Conservation (phyloP, 208 protist species). For the Crithidia mellificae region DNA sequence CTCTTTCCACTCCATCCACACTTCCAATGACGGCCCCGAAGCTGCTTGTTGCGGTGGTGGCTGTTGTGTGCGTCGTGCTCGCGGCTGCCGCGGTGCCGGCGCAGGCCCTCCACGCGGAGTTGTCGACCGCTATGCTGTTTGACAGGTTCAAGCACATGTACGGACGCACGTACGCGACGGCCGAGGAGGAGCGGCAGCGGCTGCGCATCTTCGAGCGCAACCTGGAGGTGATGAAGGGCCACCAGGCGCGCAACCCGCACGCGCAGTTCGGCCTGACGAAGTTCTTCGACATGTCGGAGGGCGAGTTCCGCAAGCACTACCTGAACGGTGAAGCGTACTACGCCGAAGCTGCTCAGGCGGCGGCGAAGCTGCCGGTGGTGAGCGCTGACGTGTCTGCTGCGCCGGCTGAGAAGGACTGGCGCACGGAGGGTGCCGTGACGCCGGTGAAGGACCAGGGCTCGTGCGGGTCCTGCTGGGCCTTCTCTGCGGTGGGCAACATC, state of each 20-base stretch:
- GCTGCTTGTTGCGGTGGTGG: too few relatives aligned
- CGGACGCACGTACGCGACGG: slow-evolving; percentile 53
- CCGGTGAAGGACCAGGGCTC: slow-evolving; percentile 94
- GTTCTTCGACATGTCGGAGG: slow-evolving; percentile 56
- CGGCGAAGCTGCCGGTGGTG: slow-evolving; percentile 7
- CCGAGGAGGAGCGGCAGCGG: slow-evolving; percentile 54
- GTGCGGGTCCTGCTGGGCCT: slow-evolving; percentile 97
- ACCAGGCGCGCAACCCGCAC: slow-evolving; percentile 57
- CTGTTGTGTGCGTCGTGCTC: too few relatives aligned
- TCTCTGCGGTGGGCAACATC: slow-evolving; percentile 93
- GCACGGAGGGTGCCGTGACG: slow-evolving; percentile 83
- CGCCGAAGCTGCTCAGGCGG: slow-evolving; percentile 11
- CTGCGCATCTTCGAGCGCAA: too few relatives aligned
- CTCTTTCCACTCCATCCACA: too few relatives aligned
- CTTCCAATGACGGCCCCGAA: too few relatives aligned
- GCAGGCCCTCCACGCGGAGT: too few relatives aligned
- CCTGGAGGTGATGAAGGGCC: too few relatives aligned
- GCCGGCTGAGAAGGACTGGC: slow-evolving; percentile 73
- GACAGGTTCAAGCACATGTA: too few relatives aligned
- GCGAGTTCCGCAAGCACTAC: slow-evolving; percentile 55
- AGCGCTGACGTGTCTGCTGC: slow-evolving; percentile 7
- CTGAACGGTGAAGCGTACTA: slow-evolving; percentile 33
- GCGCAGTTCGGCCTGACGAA: slow-evolving; percentile 46
- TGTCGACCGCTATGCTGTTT: too few relatives aligned
- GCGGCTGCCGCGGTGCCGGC: too few relatives aligned